phyloP scores from a whole-genome alignment of 2,329 filamentous ascomycete species.

The Exserohilum rostratum region DNA sequence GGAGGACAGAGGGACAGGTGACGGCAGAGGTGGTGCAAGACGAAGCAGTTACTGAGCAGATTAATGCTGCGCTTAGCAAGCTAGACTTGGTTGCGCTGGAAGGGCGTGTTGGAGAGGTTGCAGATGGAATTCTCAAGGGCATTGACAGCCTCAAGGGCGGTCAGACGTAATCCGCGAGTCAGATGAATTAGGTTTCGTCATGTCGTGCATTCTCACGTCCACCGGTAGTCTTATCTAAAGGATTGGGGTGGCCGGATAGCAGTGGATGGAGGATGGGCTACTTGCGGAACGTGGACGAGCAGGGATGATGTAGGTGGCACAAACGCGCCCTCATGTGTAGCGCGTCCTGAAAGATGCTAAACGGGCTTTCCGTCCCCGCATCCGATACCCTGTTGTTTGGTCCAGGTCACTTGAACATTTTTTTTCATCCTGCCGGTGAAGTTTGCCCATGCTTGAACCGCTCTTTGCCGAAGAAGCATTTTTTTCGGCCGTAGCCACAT shows the following conservation, averaged over 20 bases:
- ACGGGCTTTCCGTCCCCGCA: slow-evolving; percentile 17
- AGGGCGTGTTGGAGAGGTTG: slow-evolving; percentile 64
- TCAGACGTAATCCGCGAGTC: slow-evolving; percentile 10
- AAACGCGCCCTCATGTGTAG: slow-evolving; percentile 12
- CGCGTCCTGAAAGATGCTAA: slow-evolving; percentile 5
- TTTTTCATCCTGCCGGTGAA: slow-evolving; percentile 15
- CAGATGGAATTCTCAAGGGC: slow-evolving; percentile 43
- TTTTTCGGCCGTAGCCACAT: not conserved
- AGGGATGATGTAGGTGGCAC: slow-evolving; percentile 16
- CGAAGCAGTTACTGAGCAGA: slow-evolving; percentile 72
- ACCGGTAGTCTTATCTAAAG: slow-evolving; percentile 8
- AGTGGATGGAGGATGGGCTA: slow-evolving; percentile 28
- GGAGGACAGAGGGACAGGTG: slow-evolving; percentile 75
- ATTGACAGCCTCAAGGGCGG: slow-evolving; percentile 33
- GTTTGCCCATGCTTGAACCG: slow-evolving; percentile 25
- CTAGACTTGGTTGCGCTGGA: slow-evolving; percentile 68
- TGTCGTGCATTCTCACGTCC: slow-evolving; percentile 6
- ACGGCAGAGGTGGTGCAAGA: slow-evolving; percentile 81
- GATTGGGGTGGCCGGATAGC: slow-evolving; percentile 29
- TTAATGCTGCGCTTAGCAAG: slow-evolving; percentile 70
- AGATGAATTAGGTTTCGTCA: slow-evolving; percentile 1
- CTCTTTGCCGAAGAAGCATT: slow-evolving; percentile 22
- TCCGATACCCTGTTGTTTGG: slow-evolving; percentile 21
- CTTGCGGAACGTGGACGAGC: slow-evolving; percentile 19
- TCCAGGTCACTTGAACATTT: slow-evolving; percentile 29